Base-by-base conservation (phyloP, 306 rosid species). In the Rosa multiflora region DNA sequence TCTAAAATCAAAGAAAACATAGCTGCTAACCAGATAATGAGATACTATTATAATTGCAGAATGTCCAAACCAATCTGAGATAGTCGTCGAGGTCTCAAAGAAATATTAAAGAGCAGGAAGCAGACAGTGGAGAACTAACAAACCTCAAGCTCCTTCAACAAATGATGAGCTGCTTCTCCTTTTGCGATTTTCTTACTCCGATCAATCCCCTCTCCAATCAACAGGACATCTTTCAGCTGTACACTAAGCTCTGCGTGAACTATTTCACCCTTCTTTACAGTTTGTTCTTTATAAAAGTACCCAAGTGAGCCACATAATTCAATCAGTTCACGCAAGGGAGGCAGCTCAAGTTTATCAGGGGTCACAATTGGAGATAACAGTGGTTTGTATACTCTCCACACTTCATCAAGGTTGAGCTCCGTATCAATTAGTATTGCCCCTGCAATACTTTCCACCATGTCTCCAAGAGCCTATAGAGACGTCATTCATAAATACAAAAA, bases 261-360 rank as follows among this genome's bases (percentile, higher is more conserved):
- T 63, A 18, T 68, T 63, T 84, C 79, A 32, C 89, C 96, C 79
- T 88, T 89, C 80, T 73, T 88, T 14, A 71, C 85, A 78, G 84
- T 82, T 17, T 67, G 88, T 86, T 91, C 91, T 84, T 88, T 91
- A 14, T 86, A 73, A 71, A 84, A 89, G 80, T 91, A 93, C 73
- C 99, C 98, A 0, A 86, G 91, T 12, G 91, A 90, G 80, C 84
- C 92, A 26, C 96, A 95, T 76, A 93, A 66, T 82, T 91, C 91
- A 51, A 47, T 88, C 82, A 95, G 66, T 77, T 88, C 93, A 12
- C 98, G 93, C 51, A 81, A 51, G 13, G 97, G 94, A 42, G 93
- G 93, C 82, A 95, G 89, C 75, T 91, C 94, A 56, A 95, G 98
- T 75, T 91, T 91, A 75, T 95, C 99, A 68, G 99, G 99, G 37